Base-by-base conservation (phyloP, 106 monocot species). In the Amphibolis antarctica region DNA sequence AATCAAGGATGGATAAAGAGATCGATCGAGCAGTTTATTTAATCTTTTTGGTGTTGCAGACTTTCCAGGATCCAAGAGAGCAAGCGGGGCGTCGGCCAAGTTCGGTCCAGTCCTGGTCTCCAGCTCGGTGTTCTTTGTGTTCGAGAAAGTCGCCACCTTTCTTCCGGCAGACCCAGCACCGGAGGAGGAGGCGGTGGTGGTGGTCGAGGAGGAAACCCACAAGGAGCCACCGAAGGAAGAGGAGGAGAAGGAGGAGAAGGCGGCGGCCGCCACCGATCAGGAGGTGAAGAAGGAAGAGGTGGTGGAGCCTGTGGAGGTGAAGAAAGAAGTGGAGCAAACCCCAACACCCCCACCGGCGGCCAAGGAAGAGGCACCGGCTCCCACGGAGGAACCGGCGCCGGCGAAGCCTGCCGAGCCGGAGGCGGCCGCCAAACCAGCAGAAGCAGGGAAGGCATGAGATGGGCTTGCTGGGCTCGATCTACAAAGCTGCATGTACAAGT, bases 61-160 rank as follows among this genome's bases (percentile, higher is more conserved):
- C 9, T 91, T 91, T 66, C 91, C 91, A 0, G 91, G 86, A 15
- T 78, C 86, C n/a, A 86, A 91, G 78, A 25, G 15, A 31, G 83
- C 62, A 20, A 69, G 75, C 60, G 86, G 86, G 29, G 83, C 75
- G 1, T 73, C 74, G 5, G 20, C 79, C 53, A 78, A 78, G 73
- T 81, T 53, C 10, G 78, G 83, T 29, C 59, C 78, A 4, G 36
- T 29, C 48, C 42, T 68, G 20, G 69, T 81, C 28, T 68, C 86
- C 0, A 79, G 60, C 0, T 76, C 91, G 12, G 59, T 91, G 62
- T 24, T 81, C 66, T 83, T 83, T 83, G n/a, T 91, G 18, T 69
- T 86, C 13, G 83, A 81, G 74, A 86, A 86, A 71, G 81, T 86
- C 1, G 66, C 78, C 57, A 18, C 42, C 36, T 52, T 74, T 47